Base-by-base conservation (phyloP, 495 filamentous ascomycete genomes). In the Hyaloscypha hepaticicola region DNA sequence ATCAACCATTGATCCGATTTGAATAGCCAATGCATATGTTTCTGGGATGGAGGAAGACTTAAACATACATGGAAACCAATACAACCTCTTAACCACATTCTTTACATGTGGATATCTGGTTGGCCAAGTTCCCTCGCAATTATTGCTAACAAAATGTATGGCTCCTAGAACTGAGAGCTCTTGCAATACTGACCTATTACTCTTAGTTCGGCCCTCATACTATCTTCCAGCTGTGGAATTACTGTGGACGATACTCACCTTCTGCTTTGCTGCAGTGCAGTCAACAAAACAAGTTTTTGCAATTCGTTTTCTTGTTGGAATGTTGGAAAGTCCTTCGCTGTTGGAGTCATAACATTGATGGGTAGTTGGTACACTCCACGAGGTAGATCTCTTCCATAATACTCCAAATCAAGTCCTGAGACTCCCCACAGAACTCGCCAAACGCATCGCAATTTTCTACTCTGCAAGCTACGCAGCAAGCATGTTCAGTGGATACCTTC, bases 391-490 rank as follows among this genome's bases (percentile, higher is more conserved):
- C 12, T 45, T 45, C 38, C 19, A n/a, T n/a, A n/a, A n/a, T n/a
- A n/a, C 9, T 45, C 6, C 16, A 9, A 16, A 45, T 45, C 38
- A 45, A 33, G 0, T 33, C 12, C 31, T 33, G 31, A 12, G 1
- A 45, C 12, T 1, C 38, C 19, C 38, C 38, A 3, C 38, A 45
- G 38, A 45, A 45, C 38, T 45, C 7, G 38, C 38, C 14, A 45
- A 45, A 68, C 80, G 87, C 4, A 83, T 76, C 45, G 79, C 76
- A 58, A 79, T 80, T 70, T 82, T 85, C 69, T 81, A 77, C 22
- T 69, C 72, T 27, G 79, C 77, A 5, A 82, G 81, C 0, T 63
- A 81, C 8, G 78, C 76, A 1, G 81, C 80, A 1, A 80, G 75
- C 21, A 76, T 83, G 72, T 65, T 67, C 48, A 60, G 60, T 19